Percentiles rank a stretch among this genome's conserved stretches.
Evolutionary conservation across 108 stramenopile species (phyloP).

Genomic region (Thalassiosira profunda): DNA sequence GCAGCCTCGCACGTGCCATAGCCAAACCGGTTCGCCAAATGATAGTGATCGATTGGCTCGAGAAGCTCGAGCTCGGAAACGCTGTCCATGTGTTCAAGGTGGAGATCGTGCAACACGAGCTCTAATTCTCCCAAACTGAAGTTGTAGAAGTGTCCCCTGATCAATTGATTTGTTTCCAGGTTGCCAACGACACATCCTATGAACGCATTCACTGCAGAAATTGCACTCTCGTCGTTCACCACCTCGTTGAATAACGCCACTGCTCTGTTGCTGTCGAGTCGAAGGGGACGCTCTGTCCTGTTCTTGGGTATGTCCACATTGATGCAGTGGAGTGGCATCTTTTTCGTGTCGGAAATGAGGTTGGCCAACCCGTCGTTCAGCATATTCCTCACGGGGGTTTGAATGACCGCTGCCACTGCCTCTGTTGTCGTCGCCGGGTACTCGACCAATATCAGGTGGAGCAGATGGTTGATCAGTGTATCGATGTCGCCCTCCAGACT

Average conservation of each 20-base stretch:
- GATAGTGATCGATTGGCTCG: slow-evolving; percentile 49
- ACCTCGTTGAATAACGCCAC: slow-evolving; percentile 47
- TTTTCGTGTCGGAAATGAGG: slow-evolving; percentile 37
- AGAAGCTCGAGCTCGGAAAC: slow-evolving; percentile 50
- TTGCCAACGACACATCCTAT: slow-evolving; percentile 41
- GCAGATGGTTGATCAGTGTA: slow-evolving; percentile 51
- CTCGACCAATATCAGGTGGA: slow-evolving; percentile 55
- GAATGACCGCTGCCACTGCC: slow-evolving; percentile 42
- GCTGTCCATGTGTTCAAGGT: slow-evolving; percentile 20
- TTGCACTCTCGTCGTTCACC: slow-evolving; percentile 31
- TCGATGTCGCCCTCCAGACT: slow-evolving; percentile 66
- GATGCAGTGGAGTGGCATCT: slow-evolving; percentile 40
- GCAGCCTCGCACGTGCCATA: slow-evolving; percentile 22
- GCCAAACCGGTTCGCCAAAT: slow-evolving; percentile 29
- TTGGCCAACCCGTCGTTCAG: slow-evolving; percentile 42
- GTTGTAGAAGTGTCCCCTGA: slow-evolving; percentile 16
- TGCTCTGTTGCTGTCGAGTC: slow-evolving; percentile 32
- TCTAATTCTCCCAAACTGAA: slow-evolving; percentile 21
- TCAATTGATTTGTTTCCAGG: slow-evolving; percentile 18
- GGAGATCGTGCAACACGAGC: slow-evolving; percentile 33
- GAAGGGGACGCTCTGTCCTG: slow-evolving; percentile 16
- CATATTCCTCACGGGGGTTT: slow-evolving; percentile 21
- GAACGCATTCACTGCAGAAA: slow-evolving; percentile 50
- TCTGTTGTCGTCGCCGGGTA: slow-evolving; percentile 56
- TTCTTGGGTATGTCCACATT: slow-evolving; percentile 44